Conservation (phyloP, 345 rosid genomes). For the Lumnitzera racemosa region DNA sequence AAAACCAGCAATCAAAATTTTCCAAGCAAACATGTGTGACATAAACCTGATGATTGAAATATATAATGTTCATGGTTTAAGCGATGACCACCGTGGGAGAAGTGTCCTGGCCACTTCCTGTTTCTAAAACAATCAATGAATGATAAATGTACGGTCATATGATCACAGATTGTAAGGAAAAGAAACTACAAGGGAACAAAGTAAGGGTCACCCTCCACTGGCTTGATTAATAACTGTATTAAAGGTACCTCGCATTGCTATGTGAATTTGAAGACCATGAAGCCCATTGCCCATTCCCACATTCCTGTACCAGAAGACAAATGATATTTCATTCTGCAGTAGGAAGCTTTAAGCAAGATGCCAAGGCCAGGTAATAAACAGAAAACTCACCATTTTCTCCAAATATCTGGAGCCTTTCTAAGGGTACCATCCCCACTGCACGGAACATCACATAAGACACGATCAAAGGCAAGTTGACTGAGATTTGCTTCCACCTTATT, state of each 20-base stretch:
- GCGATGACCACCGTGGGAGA: too few relatives aligned
- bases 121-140: too few relatives aligned
- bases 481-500: slow-evolving; percentile 23
- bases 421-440: slow-evolving; percentile 98
- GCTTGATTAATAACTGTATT: background rate
- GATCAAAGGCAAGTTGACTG: slow-evolving; percentile 73
- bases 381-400: slow-evolving; percentile 74
- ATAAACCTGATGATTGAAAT: too few relatives aligned
- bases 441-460: slow-evolving; percentile 92
- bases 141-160: background rate
- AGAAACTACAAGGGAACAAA: background rate
- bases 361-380: background rate
- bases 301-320: slow-evolving; percentile 40
- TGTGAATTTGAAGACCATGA: slow-evolving; percentile 77
- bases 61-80: too few relatives aligned
- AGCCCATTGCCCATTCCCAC: slow-evolving; percentile 86
- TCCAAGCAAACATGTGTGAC: too few relatives aligned
- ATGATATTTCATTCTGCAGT: slow-evolving; percentile 5
- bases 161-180: background rate
- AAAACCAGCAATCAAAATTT: too few relatives aligned
- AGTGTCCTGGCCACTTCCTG: too few relatives aligned
- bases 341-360: background rate
- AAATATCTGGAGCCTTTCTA: slow-evolving; percentile 95
- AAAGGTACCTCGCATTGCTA: slow-evolving; percentile 78
- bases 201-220: too few relatives aligned